Conservation (phyloP, 306 rosid species). For the Rosa persica region DNA sequence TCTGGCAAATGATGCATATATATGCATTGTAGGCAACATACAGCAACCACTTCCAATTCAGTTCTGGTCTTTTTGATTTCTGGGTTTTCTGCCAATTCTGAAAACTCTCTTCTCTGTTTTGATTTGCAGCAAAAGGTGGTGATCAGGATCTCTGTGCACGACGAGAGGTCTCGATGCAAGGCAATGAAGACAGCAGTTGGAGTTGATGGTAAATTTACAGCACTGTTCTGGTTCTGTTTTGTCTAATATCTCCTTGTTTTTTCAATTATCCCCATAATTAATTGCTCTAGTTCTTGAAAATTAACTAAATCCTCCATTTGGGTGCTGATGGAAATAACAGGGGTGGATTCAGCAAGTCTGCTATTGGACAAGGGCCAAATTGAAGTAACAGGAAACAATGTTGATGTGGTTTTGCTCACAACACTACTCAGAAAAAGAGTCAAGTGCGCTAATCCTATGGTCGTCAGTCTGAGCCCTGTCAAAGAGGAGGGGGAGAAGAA, state of each 20-base stretch:
- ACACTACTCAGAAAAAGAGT: conserved; percentile 40
- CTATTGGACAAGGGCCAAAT: conserved; percentile 27
- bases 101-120: background rate
- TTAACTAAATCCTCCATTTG: background rate
- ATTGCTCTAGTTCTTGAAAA: background rate
- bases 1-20: background rate
- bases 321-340: conserved; percentile 9
- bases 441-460: conserved; percentile 25
- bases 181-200: conserved; percentile 49
- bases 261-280: background rate
- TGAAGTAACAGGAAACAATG: conserved; percentile 39
- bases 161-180: conserved; percentile 32
- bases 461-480: conserved; percentile 32
- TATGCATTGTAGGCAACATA: background rate
- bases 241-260: background rate
- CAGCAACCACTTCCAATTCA: background rate
- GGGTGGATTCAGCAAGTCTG: conserved; percentile 37
- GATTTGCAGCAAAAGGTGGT: conserved; percentile 52
- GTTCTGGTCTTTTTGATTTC: background rate
- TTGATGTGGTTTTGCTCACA: conserved; percentile 44
- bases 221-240: background rate
- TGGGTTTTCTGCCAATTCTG: background rate
- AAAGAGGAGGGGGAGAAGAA: conserved; percentile 19
- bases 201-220: conserved; percentile 28
- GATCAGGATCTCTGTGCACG: conserved; percentile 37